These are phyloP conservation scores for Daldinia caldariorum DNA, from an alignment of 495 filamentous ascomycete genomes.

Conservation along the genomic window DNA sequence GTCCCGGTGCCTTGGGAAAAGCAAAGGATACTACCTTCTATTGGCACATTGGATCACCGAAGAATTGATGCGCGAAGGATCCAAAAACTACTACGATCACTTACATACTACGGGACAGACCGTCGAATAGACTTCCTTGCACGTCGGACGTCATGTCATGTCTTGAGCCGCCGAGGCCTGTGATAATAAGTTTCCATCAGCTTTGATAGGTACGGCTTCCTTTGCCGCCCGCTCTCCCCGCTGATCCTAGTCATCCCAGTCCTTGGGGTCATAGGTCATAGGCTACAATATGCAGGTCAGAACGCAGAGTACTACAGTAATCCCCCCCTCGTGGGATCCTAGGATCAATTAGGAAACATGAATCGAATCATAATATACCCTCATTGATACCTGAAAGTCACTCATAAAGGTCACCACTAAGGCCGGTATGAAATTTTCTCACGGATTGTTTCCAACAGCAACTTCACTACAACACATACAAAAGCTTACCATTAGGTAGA, in stretches of 20 bases:
- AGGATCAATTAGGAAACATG: conserved; percentile 17
- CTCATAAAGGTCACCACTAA: not conserved
- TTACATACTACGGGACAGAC: conserved; percentile 25
- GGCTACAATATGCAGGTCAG: conserved; percentile 32
- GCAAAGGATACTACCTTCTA: not conserved
- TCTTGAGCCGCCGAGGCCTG: conserved; percentile 37
- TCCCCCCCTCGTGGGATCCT: conserved; percentile 13
- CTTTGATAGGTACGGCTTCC: conserved; percentile 37
- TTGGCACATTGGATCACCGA: not conserved
- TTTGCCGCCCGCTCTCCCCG: conserved; percentile 21
- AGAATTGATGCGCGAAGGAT: not conserved
- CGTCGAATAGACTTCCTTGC: conserved; percentile 36
- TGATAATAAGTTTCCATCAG: conserved; percentile 32
- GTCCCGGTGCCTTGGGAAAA: conserved; percentile 3
- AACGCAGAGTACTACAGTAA: conserved; percentile 27
- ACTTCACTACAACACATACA: not conserved
- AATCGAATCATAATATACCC: conserved; percentile 12
- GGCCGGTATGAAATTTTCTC: not conserved
- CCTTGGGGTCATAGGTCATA: conserved; percentile 25
- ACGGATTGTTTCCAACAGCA: not conserved
- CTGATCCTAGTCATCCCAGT: conserved; percentile 20
- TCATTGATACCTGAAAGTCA: not conserved
- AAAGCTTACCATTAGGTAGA: not conserved
- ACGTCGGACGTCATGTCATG: conserved; percentile 29
- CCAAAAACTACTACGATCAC: conserved; percentile 9